A percentile compares a stretch with the other conserved stretches of the same genome.
Conservation (phyloP, 352 stramenopile species). For the Pythium folliculosum region DNA sequence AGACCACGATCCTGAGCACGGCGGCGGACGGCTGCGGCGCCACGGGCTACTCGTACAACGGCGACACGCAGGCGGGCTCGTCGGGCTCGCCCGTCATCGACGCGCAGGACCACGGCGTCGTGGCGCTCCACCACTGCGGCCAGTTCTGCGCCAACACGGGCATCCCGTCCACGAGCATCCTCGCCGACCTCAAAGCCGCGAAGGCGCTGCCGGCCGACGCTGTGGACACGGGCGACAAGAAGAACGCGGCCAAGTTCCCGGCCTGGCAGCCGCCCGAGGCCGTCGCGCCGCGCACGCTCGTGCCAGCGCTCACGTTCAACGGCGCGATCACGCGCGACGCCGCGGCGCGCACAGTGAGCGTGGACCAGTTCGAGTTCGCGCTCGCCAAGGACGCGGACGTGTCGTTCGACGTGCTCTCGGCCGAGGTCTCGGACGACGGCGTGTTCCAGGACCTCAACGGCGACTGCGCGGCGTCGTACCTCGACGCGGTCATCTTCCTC, state of each 20-base stretch:
- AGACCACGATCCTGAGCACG: slow-evolving; percentile 39
- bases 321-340: slow-evolving; percentile 38
- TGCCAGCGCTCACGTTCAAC: slow-evolving; percentile 28
- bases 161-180: slow-evolving; percentile 46
- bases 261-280: slow-evolving; percentile 34
- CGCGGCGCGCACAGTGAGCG: slow-evolving; percentile 28
- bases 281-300: slow-evolving; percentile 21
- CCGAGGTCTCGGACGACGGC: slow-evolving; percentile 56
- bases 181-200: slow-evolving; percentile 40
- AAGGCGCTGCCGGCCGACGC: slow-evolving; percentile 31
- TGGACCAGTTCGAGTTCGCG: slow-evolving; percentile 57
- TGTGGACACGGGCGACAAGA: slow-evolving; percentile 44
- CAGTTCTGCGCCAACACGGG: slow-evolving; percentile 59
- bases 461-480: slow-evolving; percentile 60
- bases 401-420: slow-evolving; percentile 57
- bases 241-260: slow-evolving; percentile 45
- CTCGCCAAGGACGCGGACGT: slow-evolving; percentile 46
- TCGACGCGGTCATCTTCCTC: slow-evolving; percentile 64
- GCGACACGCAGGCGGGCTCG: slow-evolving; percentile 62
- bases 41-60: slow-evolving; percentile 58
- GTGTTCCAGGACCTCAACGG: slow-evolving; percentile 60
- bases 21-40: slow-evolving; percentile 37
- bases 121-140: slow-evolving; percentile 74
- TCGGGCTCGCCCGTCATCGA: slow-evolving; percentile 65
- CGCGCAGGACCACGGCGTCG: slow-evolving; percentile 49